phyloP scores from a whole-genome alignment of 768 basidiomycete species.

The Lactarius hengduanensis region DNA sequence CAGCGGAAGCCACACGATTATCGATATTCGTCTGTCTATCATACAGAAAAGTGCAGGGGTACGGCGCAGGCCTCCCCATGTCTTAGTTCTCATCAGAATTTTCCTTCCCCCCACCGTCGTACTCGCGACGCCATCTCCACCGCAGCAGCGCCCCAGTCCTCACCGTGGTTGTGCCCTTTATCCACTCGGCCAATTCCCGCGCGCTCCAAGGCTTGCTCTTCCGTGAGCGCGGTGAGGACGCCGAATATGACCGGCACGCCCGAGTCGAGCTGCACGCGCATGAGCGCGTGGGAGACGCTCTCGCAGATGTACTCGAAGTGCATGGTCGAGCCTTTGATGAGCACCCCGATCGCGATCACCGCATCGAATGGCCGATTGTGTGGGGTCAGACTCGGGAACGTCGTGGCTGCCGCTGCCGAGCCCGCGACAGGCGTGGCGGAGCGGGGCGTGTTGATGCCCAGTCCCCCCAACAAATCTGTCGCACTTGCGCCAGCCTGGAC shows the following conservation, averaged over 20 bases:
- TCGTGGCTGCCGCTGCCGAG: conserved; percentile 31
- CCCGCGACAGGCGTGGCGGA: conserved; percentile 53
- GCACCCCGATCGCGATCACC: conserved; percentile 94
- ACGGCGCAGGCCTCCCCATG: not conserved
- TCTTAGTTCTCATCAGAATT: conserved; percentile 40
- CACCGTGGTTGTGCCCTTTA: conserved; percentile 95
- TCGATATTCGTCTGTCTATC: conserved; percentile 1
- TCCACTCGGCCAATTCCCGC: conserved; percentile 76
- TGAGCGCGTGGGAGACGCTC: conserved; percentile 87
- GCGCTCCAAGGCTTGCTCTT: conserved; percentile 92
- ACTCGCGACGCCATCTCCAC: conserved; percentile 84
- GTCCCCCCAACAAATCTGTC: conserved; percentile 75
- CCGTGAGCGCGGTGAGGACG: conserved; percentile 87
- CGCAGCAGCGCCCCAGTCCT: conserved; percentile 96
- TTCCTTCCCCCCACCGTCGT: conserved; percentile 68
- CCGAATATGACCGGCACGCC: conserved; percentile 96
- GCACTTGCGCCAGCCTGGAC: conserved; percentile 74
- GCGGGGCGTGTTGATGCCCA: conserved; percentile 50
- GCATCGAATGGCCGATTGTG: conserved; percentile 81
- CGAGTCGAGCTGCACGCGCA: conserved; percentile 92
- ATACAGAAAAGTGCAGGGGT: not conserved
- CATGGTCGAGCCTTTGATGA: conserved; percentile 98
- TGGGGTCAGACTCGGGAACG: conserved; percentile 33
- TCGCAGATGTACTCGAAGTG: conserved; percentile 99
- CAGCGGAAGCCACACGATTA: not conserved